phyloP scores from a whole-genome alignment of 177 flowering plant species.

The Telopea speciosissima region DNA sequence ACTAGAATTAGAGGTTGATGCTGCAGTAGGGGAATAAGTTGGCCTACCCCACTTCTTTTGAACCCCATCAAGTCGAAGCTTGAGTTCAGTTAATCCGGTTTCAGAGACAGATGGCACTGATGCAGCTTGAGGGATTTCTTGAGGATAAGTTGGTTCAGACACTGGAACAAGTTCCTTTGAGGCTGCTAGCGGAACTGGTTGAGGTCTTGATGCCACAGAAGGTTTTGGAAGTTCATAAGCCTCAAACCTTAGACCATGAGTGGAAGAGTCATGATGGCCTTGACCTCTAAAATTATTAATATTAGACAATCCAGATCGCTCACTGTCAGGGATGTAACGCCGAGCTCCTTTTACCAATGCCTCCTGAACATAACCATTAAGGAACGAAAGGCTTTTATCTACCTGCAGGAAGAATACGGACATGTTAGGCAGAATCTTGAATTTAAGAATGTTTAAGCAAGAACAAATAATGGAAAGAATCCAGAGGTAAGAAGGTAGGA shows the following conservation, averaged over 20 bases:
- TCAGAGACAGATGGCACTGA: conserved; percentile 30
- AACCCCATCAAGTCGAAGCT: conserved; percentile 88
- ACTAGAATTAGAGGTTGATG: conserved; percentile 45
- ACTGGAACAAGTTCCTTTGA: conserved; percentile 66
- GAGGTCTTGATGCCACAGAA: conserved; percentile 31
- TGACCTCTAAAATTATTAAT: conserved; percentile 44
- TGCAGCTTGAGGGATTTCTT: conserved; percentile 37
- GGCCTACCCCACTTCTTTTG: conserved; percentile 98
- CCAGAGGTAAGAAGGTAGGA: neutral
- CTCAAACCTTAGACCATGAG: conserved; percentile 82
- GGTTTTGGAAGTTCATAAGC: conserved; percentile 97
- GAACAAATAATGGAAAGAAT: neutral
- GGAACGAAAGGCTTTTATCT: conserved; percentile 66
- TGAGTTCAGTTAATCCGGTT: conserved; percentile 45
- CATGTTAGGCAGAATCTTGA: neutral
- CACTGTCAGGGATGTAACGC: conserved; percentile 79
- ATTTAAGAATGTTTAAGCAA: neutral
- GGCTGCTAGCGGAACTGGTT: conserved; percentile 29
- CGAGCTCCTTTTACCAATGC: conserved; percentile 75
- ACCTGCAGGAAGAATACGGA: conserved; percentile 48
- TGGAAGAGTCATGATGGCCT: conserved; percentile 51
- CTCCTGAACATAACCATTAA: conserved; percentile 57
- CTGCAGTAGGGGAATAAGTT: conserved; percentile 47
- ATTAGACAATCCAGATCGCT: conserved; percentile 52
- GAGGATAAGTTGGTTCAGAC: conserved; percentile 45